Base-by-base conservation (phyloP, 805 yeast species). In the Zygosaccharomyces bisporus region DNA sequence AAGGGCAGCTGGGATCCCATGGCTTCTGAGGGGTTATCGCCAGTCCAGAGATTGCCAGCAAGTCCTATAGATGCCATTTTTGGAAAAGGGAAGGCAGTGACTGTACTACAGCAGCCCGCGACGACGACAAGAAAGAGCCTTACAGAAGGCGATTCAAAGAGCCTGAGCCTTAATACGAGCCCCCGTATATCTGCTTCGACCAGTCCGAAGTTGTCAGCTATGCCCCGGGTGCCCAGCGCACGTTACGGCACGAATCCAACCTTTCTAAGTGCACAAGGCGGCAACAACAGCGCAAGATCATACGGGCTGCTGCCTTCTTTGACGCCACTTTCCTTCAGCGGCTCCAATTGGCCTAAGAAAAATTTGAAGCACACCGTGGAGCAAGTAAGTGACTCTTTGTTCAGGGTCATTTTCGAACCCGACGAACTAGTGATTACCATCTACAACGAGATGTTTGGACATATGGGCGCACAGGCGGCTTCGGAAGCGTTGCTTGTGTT, bases 381-480 rank as follows among this genome's bases (percentile, higher is more conserved):
- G 27, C 36, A 39, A 1, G 36, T 47, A 4, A 40, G 38, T 31
- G 44, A 44, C 10, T 34, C 45, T 4, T 19, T 33, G 1, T 43
- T 33, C 35, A 48, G 45, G 35, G 47, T 60, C 2, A 38, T 54
- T 8, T 57, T 63, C 31, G 54, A 52, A 24, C 64, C 67, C 3
- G 66, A 63, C 41, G 61, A 60, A 45, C 43, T 54, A 17, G 50
- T 60, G 2, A 45, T 50, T 14, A 56, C 52, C 36, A 52, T 63
- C 23, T 59, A 58, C 43, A 50, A 36, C 14, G 55, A 46, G 19
- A 34, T 63, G 20, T 63, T 53, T 43, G 63, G 63, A 2, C 47
- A 56, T 6, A 31, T 56, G 29, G 56, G 58, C 7, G 41, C 53
- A 23, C 65, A 60, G 43, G 39, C 44, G 19, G 50, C 61, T 3